Conservation (phyloP, 108 stramenopile species). For the Cyclotella sp. region DNA sequence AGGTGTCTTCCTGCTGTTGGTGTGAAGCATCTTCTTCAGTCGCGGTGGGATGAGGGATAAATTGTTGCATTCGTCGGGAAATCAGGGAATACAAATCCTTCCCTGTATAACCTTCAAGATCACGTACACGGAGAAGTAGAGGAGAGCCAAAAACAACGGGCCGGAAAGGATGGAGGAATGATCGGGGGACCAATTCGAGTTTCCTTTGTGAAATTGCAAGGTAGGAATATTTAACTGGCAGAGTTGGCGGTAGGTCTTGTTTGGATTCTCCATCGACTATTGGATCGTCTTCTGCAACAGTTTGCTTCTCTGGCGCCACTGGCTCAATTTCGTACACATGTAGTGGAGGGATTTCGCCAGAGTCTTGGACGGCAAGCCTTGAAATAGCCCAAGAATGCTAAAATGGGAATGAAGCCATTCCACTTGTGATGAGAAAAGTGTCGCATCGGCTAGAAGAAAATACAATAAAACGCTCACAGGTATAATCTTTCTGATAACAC, state of each 20-base stretch:
- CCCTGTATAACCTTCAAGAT: slow-evolving; percentile 76
- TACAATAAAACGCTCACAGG: slow-evolving; percentile 61
- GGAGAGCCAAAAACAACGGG: slow-evolving; percentile 85
- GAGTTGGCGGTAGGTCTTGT: slow-evolving; percentile 8
- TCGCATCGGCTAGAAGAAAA: background rate
- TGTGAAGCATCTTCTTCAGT: slow-evolving; percentile 34
- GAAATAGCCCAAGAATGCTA: slow-evolving; percentile 81
- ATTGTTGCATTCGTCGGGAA: slow-evolving; percentile 63
- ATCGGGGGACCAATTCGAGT: slow-evolving; percentile 62
- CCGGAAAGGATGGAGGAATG: slow-evolving; percentile 79
- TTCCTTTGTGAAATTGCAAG: slow-evolving; percentile 83
- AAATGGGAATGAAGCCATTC: background rate
- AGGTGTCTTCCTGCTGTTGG: background rate
- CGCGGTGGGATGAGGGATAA: slow-evolving; percentile 61
- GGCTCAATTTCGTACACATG: slow-evolving; percentile 84
- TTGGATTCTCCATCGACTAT: slow-evolving; percentile 21
- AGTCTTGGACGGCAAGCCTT: slow-evolving; percentile 76
- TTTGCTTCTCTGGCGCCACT: slow-evolving; percentile 11
- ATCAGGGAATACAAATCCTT: slow-evolving; percentile 79
- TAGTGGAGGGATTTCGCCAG: slow-evolving; percentile 78
- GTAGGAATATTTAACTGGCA: slow-evolving; percentile 61
- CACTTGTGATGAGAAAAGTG: background rate
- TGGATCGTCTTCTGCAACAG: slow-evolving; percentile 1
- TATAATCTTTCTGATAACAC: slow-evolving; percentile 81
- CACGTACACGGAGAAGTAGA: slow-evolving; percentile 71